phyloP scores from a whole-genome alignment of 2,329 filamentous ascomycete genomes.

The Nemania bipapillata region DNA sequence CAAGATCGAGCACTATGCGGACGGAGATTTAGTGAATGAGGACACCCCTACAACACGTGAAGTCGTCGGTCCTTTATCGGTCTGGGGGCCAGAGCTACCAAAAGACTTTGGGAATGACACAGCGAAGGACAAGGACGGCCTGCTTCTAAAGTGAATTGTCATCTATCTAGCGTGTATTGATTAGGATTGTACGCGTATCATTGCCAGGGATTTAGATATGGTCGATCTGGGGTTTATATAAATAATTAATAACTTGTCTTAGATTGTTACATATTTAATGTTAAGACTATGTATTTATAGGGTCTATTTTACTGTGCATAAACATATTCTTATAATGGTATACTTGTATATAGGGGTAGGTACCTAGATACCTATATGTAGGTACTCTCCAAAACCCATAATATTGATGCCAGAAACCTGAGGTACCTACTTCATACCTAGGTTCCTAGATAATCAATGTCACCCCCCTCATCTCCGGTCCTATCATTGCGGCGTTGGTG shows the following conservation, averaged over 20 bases:
- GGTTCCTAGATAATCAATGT: not conserved
- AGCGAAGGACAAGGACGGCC: constrained; percentile 29
- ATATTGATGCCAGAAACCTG: not conserved
- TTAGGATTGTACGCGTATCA: no score
- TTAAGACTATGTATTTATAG: not conserved
- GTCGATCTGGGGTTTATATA: no score
- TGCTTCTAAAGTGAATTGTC: not conserved
- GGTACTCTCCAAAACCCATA: not conserved
- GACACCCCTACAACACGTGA: constrained; percentile 51
- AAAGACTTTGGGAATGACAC: constrained; percentile 37
- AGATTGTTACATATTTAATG: not conserved
- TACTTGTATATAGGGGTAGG: not conserved
- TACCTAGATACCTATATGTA: no score
- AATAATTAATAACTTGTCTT: no score
- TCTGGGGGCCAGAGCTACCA: constrained; percentile 43
- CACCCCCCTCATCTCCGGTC: not conserved
- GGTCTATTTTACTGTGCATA: not conserved
- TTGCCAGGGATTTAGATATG: no score
- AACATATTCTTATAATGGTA: not conserved
- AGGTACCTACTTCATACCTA: not conserved
- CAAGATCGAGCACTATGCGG: constrained; percentile 68
- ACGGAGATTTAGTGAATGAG: constrained; percentile 67
- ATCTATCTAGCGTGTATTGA: no score
- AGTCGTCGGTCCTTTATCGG: constrained; percentile 37
- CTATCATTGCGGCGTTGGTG: not conserved